phyloP scores from a whole-genome alignment of 2,329 filamentous ascomycete species.

The Fusarium algeriense region DNA sequence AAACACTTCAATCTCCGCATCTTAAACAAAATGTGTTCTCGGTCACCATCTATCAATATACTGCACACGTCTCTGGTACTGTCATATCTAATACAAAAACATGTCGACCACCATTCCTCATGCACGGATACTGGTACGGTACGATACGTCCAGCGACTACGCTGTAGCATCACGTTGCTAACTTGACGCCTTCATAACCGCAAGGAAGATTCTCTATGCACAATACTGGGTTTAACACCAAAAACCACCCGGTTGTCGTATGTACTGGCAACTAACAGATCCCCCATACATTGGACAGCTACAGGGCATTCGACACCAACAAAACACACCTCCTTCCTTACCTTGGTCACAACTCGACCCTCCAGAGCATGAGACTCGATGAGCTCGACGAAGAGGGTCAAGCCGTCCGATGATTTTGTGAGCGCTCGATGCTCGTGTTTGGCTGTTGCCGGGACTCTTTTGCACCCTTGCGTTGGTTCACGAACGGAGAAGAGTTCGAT shows the following conservation, averaged over 20 bases:
- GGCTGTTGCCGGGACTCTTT: neutral
- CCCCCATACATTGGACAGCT: too few relatives aligned
- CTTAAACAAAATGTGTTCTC: neutral
- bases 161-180: neutral
- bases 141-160: accelerated
- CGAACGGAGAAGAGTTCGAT: neutral
- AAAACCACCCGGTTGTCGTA: neutral
- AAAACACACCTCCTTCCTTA: accelerated
- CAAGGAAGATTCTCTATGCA: accelerated
- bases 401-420: accelerated
- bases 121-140: accelerated
- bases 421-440: accelerated
- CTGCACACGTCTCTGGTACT: too few relatives aligned
- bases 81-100: too few relatives aligned
- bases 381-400: neutral
- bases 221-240: accelerated
- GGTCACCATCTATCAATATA: too few relatives aligned
- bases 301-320: accelerated
- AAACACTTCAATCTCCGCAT: neutral
- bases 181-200: accelerated
- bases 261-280: accelerated
- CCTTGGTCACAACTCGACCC: accelerated
- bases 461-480: neutral
- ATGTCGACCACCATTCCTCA: accelerated
- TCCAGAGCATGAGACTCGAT: neutral